phyloP scores from a whole-genome alignment of 2,329 filamentous ascomycete species.

The Epichloe aotearoae region DNA sequence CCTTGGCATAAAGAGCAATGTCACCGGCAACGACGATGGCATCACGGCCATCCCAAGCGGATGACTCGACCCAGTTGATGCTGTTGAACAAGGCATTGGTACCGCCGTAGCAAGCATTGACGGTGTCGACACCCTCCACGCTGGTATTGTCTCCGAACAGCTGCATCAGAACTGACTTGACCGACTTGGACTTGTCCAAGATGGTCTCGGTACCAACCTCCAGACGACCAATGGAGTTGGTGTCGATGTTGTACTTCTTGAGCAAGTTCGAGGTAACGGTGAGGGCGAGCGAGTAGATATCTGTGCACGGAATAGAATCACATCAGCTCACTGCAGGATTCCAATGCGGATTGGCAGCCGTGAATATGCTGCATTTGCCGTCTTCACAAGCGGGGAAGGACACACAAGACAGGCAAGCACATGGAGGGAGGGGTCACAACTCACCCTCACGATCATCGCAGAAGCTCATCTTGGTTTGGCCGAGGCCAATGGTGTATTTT shows the following conservation, averaged over 20 bases:
- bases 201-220: constrained; percentile 80
- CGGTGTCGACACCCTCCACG: constrained; percentile 68
- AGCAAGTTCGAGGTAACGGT: constrained; percentile 67
- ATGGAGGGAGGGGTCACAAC: constrained; percentile 14
- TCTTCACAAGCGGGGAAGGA: neutral
- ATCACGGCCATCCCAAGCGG: constrained; percentile 73
- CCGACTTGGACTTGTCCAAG: constrained; percentile 81
- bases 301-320: constrained; percentile 27
- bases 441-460: constrained; percentile 79
- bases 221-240: constrained; percentile 63
- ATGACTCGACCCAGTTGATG: constrained; percentile 77
- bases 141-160: constrained; percentile 74
- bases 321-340: neutral
- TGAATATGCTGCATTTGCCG: neutral
- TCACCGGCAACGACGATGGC: constrained; percentile 70
- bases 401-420: constrained; percentile 3
- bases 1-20: constrained; percentile 78
- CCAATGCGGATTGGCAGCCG: neutral
- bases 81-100: constrained; percentile 77
- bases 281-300: constrained; percentile 78
- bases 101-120: constrained; percentile 79
- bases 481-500: constrained; percentile 85
- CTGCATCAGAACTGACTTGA: constrained; percentile 82
- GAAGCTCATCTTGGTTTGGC: constrained; percentile 87
- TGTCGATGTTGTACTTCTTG: constrained; percentile 72